Conservation (phyloP, 1,139 yeast genomes). For the Hyphopichia wangnamkhiaoensis region DNA sequence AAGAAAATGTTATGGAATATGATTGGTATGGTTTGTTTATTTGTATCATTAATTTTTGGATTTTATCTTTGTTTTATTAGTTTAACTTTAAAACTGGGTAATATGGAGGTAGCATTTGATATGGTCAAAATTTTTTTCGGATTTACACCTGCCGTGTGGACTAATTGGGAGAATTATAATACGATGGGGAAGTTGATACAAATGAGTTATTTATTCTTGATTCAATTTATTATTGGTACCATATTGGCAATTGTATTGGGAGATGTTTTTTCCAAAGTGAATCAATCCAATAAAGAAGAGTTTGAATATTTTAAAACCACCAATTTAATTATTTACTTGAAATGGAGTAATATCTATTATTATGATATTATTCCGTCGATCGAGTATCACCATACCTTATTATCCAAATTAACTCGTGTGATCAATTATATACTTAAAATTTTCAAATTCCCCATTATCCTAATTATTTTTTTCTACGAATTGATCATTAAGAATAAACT, state of each 20-base stretch:
- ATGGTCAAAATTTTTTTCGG: conserved; percentile 60
- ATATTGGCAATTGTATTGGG: conserved; percentile 60
- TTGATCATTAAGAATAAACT: conserved; percentile 20
- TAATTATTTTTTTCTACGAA: conserved; percentile 37
- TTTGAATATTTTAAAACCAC: conserved; percentile 43
- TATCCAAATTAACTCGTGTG: background rate
- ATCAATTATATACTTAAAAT: conserved; percentile 19
- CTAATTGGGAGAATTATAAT: conserved; percentile 55
- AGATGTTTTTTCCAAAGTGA: conserved; percentile 41
- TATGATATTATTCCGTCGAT: background rate
- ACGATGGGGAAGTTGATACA: conserved; percentile 50
- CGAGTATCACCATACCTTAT: background rate
- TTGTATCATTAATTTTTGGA: conserved; percentile 55
- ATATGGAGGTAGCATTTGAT: conserved; percentile 54
- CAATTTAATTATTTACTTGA: conserved; percentile 37
- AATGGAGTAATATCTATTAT: conserved; percentile 8
- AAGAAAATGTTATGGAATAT: conserved; percentile 58
- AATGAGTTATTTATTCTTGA: conserved; percentile 54
- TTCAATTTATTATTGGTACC: conserved; percentile 59
- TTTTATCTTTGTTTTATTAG: conserved; percentile 60
- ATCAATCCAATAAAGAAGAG: conserved; percentile 41
- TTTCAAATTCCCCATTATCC: conserved; percentile 36
- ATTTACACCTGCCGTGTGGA: conserved; percentile 67
- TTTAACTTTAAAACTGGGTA: conserved; percentile 46
- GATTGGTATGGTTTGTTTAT: conserved; percentile 52